These are phyloP conservation scores for Exophiala bonariae DNA, from an alignment of 2,329 filamentous ascomycete genomes.

Conservation along the genomic window DNA sequence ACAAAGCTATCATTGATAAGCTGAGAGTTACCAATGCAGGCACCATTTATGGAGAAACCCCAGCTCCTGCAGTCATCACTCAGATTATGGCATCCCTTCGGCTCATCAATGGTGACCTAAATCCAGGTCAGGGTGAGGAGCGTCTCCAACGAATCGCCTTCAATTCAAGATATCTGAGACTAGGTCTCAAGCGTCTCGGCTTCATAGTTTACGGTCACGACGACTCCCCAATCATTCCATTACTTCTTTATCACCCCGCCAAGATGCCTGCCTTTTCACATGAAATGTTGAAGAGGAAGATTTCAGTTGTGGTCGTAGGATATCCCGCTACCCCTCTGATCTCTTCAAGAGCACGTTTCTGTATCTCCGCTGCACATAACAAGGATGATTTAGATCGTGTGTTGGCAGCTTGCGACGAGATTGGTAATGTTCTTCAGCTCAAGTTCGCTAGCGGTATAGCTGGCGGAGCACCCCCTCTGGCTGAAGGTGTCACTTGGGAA, in stretches of 20 bases:
- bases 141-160: slow-evolving; percentile 93
- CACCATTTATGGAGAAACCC: slow-evolving; percentile 82
- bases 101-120: slow-evolving; percentile 84
- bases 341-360: slow-evolving; percentile 92
- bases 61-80: slow-evolving; percentile 81
- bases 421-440: slow-evolving; percentile 87
- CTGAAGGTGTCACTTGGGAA: slow-evolving; percentile 69
- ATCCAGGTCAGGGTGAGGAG: slow-evolving; percentile 91
- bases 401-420: slow-evolving; percentile 81
- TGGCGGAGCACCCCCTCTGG: slow-evolving; percentile 76
- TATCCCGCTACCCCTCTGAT: slow-evolving; percentile 96
- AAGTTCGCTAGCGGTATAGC: slow-evolving; percentile 97
- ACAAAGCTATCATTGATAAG: slow-evolving; percentile 90
- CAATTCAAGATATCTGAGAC: slow-evolving; percentile 96
- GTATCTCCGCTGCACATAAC: slow-evolving; percentile 92
- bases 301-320: slow-evolving; percentile 94
- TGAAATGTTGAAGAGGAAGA: slow-evolving; percentile 97
- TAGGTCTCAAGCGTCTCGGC: slow-evolving; percentile 93
- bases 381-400: slow-evolving; percentile 96
- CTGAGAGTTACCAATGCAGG: slow-evolving; percentile 82
- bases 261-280: slow-evolving; percentile 99
- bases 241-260: slow-evolving; percentile 95
- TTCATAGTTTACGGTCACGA: slow-evolving; percentile 98
- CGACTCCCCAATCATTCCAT: slow-evolving; percentile 92
- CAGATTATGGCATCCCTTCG: slow-evolving; percentile 86